Evolutionary conservation across 2,329 filamentous ascomycete genomes (phyloP).

Genomic region (Boeremia exigua): DNA sequence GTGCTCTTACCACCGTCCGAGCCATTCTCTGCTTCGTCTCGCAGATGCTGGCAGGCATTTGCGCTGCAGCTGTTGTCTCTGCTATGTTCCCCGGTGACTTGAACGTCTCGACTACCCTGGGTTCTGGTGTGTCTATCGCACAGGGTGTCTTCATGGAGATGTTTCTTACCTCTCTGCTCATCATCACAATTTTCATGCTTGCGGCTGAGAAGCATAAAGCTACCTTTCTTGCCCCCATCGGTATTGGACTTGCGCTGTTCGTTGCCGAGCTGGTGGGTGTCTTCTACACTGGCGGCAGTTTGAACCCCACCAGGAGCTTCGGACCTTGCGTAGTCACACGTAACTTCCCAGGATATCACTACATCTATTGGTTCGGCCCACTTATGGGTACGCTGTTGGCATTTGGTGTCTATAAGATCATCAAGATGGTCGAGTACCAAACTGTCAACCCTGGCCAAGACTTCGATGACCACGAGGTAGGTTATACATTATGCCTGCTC

Average conservation of each 20-base stretch:
- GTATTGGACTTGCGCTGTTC: conserved; percentile 74
- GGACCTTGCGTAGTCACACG: conserved; percentile 50
- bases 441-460: conserved; percentile 52
- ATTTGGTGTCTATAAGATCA: conserved; percentile 48
- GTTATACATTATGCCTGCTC: not conserved
- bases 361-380: conserved; percentile 52
- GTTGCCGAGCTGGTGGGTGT: conserved; percentile 61
- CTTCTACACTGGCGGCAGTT: conserved; percentile 51
- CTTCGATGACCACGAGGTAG: conserved; percentile 46
- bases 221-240: conserved; percentile 73
- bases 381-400: conserved; percentile 47
- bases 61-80: conserved; percentile 42
- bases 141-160: conserved; percentile 50
- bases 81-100: conserved; percentile 46
- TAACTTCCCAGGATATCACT: conserved; percentile 49
- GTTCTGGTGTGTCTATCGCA: conserved; percentile 34
- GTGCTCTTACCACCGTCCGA: conserved; percentile 32
- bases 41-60: conserved; percentile 47
- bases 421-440: conserved; percentile 51
- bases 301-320: conserved; percentile 52
- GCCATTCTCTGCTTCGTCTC: conserved; percentile 42
- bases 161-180: conserved; percentile 48
- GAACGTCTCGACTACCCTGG: conserved; percentile 46
- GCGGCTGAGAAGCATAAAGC: conserved; percentile 76
- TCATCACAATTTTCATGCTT: conserved; percentile 62